Evolutionary conservation across 192 early-diverging fungal genomes (phyloP).

Genomic region (Backusella macrospora): DNA sequence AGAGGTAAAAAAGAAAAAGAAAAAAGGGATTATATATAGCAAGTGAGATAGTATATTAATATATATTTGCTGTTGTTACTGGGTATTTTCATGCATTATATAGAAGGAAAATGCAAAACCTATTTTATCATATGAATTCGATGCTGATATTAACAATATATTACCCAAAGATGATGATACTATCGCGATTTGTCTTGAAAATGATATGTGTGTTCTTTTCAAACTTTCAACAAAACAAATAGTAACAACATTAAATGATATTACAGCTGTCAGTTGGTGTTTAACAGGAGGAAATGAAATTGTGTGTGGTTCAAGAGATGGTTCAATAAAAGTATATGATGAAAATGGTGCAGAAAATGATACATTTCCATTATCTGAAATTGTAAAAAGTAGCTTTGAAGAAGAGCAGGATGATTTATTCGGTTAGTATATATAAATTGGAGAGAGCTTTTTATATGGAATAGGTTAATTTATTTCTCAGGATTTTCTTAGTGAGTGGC

Average conservation of each 20-base stretch:
- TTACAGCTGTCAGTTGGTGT: constrained; percentile 74
- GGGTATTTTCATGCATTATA: not conserved
- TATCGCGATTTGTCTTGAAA: constrained; percentile 53
- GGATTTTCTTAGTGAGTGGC: constrained; percentile 53
- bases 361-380: constrained; percentile 47
- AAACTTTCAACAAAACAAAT: constrained; percentile 31
- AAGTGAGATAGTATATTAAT: not conserved
- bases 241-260: constrained; percentile 37
- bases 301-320: constrained; percentile 69
- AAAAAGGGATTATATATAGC: not conserved
- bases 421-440: constrained; percentile 15
- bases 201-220: constrained; percentile 39
- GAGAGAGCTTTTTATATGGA: not conserved
- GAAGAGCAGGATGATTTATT: constrained; percentile 20
- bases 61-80: not conserved
- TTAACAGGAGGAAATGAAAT: constrained; percentile 86
- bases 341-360: constrained; percentile 65
- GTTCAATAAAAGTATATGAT: constrained; percentile 61
- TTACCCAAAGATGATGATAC: constrained; percentile 58
- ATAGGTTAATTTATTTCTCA: not conserved
- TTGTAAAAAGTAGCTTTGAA: not conserved
- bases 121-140: constrained; percentile 36
- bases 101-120: constrained; percentile 42
- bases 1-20: constrained; percentile 34
- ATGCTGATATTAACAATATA: constrained; percentile 57